A percentile compares a stretch with the other conserved stretches of the same genome.
Conservation (phyloP, 1,284 basidiomycete species). For the Clitocybe nebularis region DNA sequence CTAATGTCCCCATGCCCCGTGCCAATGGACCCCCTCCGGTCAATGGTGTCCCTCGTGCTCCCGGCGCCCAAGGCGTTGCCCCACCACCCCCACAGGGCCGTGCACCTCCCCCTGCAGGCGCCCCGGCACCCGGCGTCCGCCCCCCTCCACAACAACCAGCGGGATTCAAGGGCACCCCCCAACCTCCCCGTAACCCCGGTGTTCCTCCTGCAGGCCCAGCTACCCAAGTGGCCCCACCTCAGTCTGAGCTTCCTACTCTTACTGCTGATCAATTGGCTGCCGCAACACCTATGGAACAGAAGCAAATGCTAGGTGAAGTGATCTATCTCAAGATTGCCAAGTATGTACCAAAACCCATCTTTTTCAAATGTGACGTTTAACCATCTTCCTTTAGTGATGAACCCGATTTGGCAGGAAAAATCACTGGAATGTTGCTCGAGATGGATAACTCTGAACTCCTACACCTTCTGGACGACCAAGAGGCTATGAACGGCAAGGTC, state of each 20-base stretch:
- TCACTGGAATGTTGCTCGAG: slow-evolving; percentile 96
- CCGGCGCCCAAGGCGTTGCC: slow-evolving; percentile 46
- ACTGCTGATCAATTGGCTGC: slow-evolving; percentile 61
- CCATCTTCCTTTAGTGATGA: slow-evolving; percentile 44
- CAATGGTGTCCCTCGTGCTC: slow-evolving; percentile 46
- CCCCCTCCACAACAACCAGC: slow-evolving; percentile 29
- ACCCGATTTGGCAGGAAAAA: slow-evolving; percentile 93
- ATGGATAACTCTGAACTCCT: slow-evolving; percentile 94
- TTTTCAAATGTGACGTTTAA: slow-evolving; percentile 9
- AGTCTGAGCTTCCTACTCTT: slow-evolving; percentile 43
- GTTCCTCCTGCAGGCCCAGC: slow-evolving; percentile 30
- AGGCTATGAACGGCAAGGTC: slow-evolving; percentile 84
- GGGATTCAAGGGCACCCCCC: slow-evolving; percentile 38
- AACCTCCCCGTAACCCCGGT: slow-evolving; percentile 26
- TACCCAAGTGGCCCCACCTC: slow-evolving; percentile 30
- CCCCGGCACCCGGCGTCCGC: slow-evolving; percentile 34
- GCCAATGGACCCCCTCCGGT: slow-evolving; percentile 48
- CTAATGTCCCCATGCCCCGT: slow-evolving; percentile 56
- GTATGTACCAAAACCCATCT: slow-evolving; percentile 43
- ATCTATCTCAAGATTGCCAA: slow-evolving; percentile 85
- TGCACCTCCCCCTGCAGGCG: slow-evolving; percentile 39
- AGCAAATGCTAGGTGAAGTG: slow-evolving; percentile 94
- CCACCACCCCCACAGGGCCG: slow-evolving; percentile 38
- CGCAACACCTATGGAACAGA: slow-evolving; percentile 85
- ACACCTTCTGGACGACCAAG: slow-evolving; percentile 76